These are phyloP conservation scores for Colletotrichum lentis DNA, from an alignment of 2,329 filamentous ascomycete species.

Conservation along the genomic window DNA sequence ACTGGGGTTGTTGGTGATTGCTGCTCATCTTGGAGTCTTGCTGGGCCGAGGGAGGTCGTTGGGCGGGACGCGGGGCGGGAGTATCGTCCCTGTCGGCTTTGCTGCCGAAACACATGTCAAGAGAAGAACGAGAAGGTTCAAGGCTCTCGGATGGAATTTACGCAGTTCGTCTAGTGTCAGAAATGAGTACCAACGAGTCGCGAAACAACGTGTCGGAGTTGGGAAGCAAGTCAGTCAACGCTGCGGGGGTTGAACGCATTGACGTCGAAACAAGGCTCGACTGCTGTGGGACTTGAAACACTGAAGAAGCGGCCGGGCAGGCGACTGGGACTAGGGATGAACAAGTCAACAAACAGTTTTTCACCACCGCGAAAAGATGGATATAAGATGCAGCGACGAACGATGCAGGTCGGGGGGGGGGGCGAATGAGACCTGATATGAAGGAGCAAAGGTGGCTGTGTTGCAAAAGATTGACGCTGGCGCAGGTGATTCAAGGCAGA, in stretches of 20 bases:
- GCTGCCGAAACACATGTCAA: conserved; percentile 59
- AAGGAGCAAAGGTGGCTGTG: conserved; percentile 29
- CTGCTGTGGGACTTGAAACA: conserved; percentile 23
- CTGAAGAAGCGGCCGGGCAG: background rate
- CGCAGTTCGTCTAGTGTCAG: conserved; percentile 31
- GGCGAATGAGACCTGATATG: conserved; percentile 15
- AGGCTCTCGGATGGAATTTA: conserved; percentile 1
- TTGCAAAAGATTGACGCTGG: background rate
- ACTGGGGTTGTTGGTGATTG: conserved; percentile 39
- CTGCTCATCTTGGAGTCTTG: conserved; percentile 42
- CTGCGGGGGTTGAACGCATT: conserved; percentile 13
- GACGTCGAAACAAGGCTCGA: conserved; percentile 31
- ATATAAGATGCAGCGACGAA: conserved; percentile 3
- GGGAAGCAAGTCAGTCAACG: background rate
- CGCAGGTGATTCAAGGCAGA: background rate
- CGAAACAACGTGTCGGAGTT: conserved; percentile 1
- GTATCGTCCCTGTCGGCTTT: conserved; percentile 52
- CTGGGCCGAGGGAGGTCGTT: conserved; percentile 37
- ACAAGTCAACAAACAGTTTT: background rate
- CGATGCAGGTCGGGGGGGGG: conserved; percentile 4
- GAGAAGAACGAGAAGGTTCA: background rate
- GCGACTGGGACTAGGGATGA: background rate
- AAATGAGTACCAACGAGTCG: background rate
- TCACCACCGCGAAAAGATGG: conserved; percentile 1
- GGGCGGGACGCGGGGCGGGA: conserved; percentile 52